phyloP scores from a whole-genome alignment of 1,139 yeast genomes.

The Magnusiomyces sp. region DNA sequence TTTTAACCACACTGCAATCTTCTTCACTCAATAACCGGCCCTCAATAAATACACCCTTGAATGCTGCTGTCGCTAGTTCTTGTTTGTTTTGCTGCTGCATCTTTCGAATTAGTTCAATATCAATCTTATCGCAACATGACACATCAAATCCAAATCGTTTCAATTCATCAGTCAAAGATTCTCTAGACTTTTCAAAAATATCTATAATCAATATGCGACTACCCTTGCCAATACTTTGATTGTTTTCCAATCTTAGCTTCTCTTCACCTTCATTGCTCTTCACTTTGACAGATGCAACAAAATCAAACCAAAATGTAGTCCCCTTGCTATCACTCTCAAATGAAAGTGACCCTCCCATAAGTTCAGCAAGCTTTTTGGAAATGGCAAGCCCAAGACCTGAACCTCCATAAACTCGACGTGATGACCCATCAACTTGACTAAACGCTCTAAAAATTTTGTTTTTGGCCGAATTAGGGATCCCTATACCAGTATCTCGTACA shows the following conservation, averaged over 20 bases:
- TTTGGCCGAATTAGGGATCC: conserved; percentile 44
- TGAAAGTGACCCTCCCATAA: conserved; percentile 50
- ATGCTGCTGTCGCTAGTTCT: no score
- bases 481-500: conserved; percentile 54
- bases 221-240: conserved; percentile 21
- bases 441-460: conserved; percentile 50
- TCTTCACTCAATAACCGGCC: conserved; percentile 19
- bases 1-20: conserved; percentile 17
- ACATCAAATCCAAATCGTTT: conserved; percentile 34
- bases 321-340: conserved; percentile 46
- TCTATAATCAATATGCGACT: conserved; percentile 35
- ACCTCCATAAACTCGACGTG: conserved; percentile 51
- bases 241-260: conserved; percentile 20
- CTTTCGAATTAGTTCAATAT: no score
- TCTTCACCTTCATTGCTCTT: conserved; percentile 12
- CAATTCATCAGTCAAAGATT: conserved; percentile 33
- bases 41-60: conserved; percentile 21
- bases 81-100: no score
- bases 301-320: conserved; percentile 41
- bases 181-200: conserved; percentile 30
- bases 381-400: conserved; percentile 55
- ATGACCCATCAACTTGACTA: conserved; percentile 54
- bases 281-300: conserved; percentile 27
- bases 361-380: conserved; percentile 47
- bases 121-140: conserved; percentile 18